Conservation (phyloP, 2,329 filamentous ascomycete species). For the Septoria linicola region DNA sequence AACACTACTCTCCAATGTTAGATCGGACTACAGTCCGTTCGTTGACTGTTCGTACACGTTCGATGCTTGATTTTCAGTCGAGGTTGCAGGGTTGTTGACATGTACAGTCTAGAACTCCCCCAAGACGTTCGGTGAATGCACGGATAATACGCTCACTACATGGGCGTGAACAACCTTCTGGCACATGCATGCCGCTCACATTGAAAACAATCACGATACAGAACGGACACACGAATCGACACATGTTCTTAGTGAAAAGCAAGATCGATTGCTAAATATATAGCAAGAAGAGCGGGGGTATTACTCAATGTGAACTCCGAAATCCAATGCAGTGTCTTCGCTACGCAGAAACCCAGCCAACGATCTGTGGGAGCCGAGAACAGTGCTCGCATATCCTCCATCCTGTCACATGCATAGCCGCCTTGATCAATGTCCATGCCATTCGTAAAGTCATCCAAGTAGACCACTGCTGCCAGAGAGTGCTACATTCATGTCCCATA, state of each 20-base stretch:
- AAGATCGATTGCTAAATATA: no score
- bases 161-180: no score
- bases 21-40: conserved; percentile 6
- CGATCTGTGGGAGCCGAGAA: conserved; percentile 5
- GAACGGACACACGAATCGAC: no score
- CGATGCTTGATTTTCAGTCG: no score
- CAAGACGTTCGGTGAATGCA: no score
- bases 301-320: neutral
- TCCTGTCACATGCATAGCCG: conserved; percentile 5
- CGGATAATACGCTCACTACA: no score
- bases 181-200: no score
- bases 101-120: no score
- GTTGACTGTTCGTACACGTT: neutral
- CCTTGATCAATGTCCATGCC: conserved; percentile 12
- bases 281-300: conserved; percentile 8
- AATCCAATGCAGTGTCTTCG: conserved; percentile 11
- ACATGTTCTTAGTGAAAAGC: no score
- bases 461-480: conserved; percentile 18
- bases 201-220: no score
- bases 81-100: no score
- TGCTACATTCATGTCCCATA: conserved; percentile 8
- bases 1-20: neutral
- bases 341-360: neutral
- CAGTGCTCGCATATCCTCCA: conserved; percentile 8
- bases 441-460: conserved; percentile 13